phyloP scores from a whole-genome alignment of 495 filamentous ascomycete species.

The Aspergillus coremiiformis region DNA sequence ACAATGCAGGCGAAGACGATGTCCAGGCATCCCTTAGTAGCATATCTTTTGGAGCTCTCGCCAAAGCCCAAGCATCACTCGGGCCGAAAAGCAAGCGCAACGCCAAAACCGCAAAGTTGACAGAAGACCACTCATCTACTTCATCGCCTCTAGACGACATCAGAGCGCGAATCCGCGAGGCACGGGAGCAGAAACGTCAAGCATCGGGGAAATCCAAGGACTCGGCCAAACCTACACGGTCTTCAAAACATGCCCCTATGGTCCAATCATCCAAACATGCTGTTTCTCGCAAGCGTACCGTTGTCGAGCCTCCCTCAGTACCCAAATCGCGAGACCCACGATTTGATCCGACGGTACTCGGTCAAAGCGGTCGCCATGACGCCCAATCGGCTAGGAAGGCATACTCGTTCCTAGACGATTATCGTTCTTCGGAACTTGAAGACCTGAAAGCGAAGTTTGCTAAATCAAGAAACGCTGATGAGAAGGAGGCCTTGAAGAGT shows the following conservation, averaged over 20 bases:
- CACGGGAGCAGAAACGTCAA: constrained; percentile 38
- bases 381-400: constrained; percentile 52
- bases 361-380: constrained; percentile 23
- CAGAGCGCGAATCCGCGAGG: constrained; percentile 34
- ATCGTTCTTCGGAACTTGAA: constrained; percentile 69
- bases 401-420: constrained; percentile 82
- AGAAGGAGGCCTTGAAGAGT: constrained; percentile 59
- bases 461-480: constrained; percentile 53
- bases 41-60: constrained; percentile 82
- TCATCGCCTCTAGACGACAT: constrained; percentile 31
- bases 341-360: constrained; percentile 57
- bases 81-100: constrained; percentile 33
- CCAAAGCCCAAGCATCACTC: constrained; percentile 71
- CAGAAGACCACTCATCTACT: constrained; percentile 9
- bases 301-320: constrained; percentile 46
- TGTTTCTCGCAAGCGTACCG: constrained; percentile 70
- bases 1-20: constrained; percentile 31
- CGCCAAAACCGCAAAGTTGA: constrained; percentile 6
- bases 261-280: constrained; percentile 72
- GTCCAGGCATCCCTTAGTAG: constrained; percentile 34
- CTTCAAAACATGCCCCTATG: constrained; percentile 81
- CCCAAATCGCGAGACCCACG: constrained; percentile 69
- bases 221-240: constrained; percentile 38
- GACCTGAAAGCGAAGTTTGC: constrained; percentile 57
- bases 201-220: constrained; percentile 27